These are phyloP conservation scores for Cryptosporidium meleagridis DNA, from an alignment of 169 alveolate genomes.

Conservation along the genomic window DNA sequence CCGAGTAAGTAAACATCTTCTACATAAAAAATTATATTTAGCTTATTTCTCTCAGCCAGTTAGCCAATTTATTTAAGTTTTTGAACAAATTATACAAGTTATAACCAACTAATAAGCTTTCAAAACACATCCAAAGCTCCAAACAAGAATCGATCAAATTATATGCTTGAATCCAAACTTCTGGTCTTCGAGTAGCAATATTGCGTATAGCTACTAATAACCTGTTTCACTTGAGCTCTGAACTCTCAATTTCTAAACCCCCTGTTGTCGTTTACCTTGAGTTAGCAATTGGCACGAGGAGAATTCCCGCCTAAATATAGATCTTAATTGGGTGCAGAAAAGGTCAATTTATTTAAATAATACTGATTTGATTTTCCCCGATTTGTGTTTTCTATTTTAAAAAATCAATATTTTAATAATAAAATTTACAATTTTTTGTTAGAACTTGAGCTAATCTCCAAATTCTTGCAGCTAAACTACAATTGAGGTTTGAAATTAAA, in stretches of 20 bases:
- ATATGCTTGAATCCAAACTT: neutral
- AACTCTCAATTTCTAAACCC: neutral
- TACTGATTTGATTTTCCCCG: neutral
- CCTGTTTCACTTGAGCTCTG: neutral
- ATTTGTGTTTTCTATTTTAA: neutral
- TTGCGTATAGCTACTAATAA: neutral
- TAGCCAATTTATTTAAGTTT: neutral
- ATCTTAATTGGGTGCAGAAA: conserved; percentile 56
- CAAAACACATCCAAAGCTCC: neutral
- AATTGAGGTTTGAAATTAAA: too few relatives aligned
- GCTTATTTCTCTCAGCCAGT: neutral
- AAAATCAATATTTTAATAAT: neutral
- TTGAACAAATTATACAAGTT: neutral
- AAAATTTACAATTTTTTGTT: too few relatives aligned
- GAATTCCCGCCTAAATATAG: conserved; percentile 50
- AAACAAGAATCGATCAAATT: neutral
- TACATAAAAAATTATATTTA: neutral
- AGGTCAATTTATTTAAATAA: neutral
- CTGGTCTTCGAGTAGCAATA: neutral
- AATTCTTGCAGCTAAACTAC: neutral
- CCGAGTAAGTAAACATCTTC: conserved; percentile 40
- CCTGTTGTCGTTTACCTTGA: conserved; percentile 12
- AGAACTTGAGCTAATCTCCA: neutral
- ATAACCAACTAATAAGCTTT: neutral
- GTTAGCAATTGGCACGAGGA: neutral